A percentile compares a stretch with the other conserved stretches of the same genome.
Evolutionary conservation across 2,329 filamentous ascomycete genomes (phyloP).

Genomic region (Trichoderma citrinoviride): DNA sequence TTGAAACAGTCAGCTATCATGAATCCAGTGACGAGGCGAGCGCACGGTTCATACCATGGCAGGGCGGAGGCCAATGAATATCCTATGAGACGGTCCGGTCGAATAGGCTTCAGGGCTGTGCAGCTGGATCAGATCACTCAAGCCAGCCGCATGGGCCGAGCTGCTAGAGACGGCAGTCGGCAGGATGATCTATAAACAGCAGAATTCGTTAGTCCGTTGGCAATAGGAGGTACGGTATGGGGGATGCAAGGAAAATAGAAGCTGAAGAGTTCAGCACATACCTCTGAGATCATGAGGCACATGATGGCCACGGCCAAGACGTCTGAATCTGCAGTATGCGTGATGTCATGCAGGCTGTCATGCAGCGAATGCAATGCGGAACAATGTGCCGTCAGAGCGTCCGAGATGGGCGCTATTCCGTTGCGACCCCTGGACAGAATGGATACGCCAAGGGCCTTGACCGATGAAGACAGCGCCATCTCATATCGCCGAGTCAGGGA

Average conservation of each 20-base stretch:
- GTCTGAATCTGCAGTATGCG: slow-evolving; percentile 19
- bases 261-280: neutral
- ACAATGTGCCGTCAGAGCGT: slow-evolving; percentile 32
- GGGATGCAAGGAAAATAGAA: too few relatives aligned
- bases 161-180: slow-evolving; percentile 28
- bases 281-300: slow-evolving; percentile 37
- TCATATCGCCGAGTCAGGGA: slow-evolving; percentile 24
- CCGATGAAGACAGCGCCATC: slow-evolving; percentile 30
- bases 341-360: slow-evolving; percentile 12
- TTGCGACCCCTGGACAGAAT: slow-evolving; percentile 29
- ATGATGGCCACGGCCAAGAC: slow-evolving; percentile 36
- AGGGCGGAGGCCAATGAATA: slow-evolving; percentile 42
- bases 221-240: neutral
- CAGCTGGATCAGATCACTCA: slow-evolving; percentile 35
- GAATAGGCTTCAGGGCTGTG: slow-evolving; percentile 33
- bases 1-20: neutral
- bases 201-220: neutral
- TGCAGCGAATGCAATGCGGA: slow-evolving; percentile 32
- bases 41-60: slow-evolving; percentile 33
- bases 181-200: slow-evolving; percentile 29
- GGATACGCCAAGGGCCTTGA: slow-evolving; percentile 35
- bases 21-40: neutral
- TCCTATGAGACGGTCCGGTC: slow-evolving; percentile 35
- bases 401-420: slow-evolving; percentile 27
- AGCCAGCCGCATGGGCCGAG: slow-evolving; percentile 36